Conservation (phyloP, 441 rosid genomes). For the Daphne laureola region DNA sequence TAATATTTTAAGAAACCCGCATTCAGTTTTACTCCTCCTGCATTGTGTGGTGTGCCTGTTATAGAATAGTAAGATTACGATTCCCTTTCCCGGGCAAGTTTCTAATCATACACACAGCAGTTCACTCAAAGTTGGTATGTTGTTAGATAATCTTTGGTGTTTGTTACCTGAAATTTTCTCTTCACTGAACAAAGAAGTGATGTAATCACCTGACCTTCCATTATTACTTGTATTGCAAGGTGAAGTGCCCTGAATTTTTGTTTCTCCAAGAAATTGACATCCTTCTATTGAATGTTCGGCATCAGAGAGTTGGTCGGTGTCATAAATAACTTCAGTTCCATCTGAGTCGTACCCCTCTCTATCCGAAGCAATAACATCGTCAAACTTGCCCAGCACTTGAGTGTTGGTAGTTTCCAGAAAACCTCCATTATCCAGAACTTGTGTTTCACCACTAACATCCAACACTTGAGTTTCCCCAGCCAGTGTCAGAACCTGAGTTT, state of each 20-base stretch:
- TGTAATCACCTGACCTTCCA: conserved; percentile 12
- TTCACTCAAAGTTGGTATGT: no score
- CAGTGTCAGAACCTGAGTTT: conserved; percentile 47
- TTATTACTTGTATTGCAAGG: conserved; percentile 6
- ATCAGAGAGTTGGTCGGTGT: conserved; percentile 25
- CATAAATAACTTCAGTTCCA: conserved; percentile 34
- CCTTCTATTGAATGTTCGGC: conserved; percentile 19
- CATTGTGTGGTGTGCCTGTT: no score
- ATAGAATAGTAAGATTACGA: no score
- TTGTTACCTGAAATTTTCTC: conserved; percentile 20
- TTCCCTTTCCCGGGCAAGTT: no score
- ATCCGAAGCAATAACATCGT: conserved; percentile 17
- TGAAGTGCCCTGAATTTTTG: conserved; percentile 11
- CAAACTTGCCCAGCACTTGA: conserved; percentile 31
- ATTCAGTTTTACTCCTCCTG: no score
- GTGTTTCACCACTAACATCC: conserved; percentile 26
- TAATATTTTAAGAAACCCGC: no score
- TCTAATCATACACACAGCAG: no score
- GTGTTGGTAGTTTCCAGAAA: conserved; percentile 19
- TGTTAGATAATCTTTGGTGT: no score
- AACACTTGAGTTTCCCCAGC: conserved; percentile 42
- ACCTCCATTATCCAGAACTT: conserved; percentile 25
- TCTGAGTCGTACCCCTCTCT: conserved; percentile 33
- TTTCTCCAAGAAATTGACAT: conserved; percentile 13
- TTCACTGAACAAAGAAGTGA: conserved; percentile 14